Conservation (phyloP, 1,139 yeast species). For the Candida sojae region DNA sequence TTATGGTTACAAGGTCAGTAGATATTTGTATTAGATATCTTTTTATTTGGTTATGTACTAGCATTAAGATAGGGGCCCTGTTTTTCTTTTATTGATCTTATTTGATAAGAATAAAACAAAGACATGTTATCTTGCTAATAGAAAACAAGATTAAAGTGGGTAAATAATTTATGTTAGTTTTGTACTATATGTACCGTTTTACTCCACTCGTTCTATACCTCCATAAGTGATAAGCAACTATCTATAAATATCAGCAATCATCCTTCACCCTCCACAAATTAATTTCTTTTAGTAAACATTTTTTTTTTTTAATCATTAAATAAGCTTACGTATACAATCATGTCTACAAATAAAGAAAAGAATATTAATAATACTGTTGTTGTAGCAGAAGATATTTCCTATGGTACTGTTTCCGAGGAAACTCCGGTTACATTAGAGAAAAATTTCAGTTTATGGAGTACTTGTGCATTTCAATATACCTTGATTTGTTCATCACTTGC, state of each 20-base stretch:
- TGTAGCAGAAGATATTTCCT: neutral
- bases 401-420: neutral
- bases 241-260: neutral
- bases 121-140: too few relatives aligned
- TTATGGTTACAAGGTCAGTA: neutral
- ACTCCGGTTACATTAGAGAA: conserved; percentile 15
- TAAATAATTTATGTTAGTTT: too few relatives aligned
- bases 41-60: too few relatives aligned
- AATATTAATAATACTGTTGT: neutral
- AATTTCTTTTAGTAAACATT: neutral
- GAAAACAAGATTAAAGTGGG: too few relatives aligned
- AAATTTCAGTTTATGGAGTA: conserved; percentile 25
- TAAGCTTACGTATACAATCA: neutral
- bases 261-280: neutral
- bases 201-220: too few relatives aligned
- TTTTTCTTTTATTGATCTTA: too few relatives aligned
- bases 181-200: too few relatives aligned
- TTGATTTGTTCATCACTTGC: conserved; percentile 28
- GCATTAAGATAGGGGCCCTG: too few relatives aligned
- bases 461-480: conserved; percentile 24
- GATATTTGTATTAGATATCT: too few relatives aligned
- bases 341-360: neutral
- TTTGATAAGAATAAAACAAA: too few relatives aligned
- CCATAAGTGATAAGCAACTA: too few relatives aligned
- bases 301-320: too few relatives aligned